Conservation (phyloP, 2,329 filamentous ascomycete genomes). For the Botrytis porri region DNA sequence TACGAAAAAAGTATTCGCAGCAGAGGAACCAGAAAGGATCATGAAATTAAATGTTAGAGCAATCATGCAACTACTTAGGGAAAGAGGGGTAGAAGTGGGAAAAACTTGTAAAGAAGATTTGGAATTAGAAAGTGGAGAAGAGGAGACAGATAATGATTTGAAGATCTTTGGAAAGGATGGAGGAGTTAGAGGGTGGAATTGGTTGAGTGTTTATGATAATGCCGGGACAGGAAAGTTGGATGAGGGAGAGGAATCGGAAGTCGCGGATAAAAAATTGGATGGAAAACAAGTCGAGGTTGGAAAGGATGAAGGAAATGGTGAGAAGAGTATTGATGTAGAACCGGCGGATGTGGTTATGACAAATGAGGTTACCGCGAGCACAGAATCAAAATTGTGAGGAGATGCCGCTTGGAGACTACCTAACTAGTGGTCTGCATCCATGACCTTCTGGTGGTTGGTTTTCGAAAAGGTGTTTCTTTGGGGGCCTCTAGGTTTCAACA, state of each 20-base stretch:
- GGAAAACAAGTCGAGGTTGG: constrained; percentile 9
- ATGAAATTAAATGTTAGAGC: constrained; percentile 59
- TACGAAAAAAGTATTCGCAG: constrained; percentile 55
- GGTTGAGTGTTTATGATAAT: constrained; percentile 27
- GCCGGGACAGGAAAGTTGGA: constrained; percentile 11
- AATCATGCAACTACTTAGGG: constrained; percentile 54
- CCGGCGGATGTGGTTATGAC: constrained; percentile 28
- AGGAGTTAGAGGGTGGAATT: constrained; percentile 36
- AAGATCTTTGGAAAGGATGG: constrained; percentile 30
- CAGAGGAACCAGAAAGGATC: constrained; percentile 56
- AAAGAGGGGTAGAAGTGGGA: constrained; percentile 48
- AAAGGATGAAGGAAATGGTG: constrained; percentile 8
- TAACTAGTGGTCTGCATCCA: neutral
- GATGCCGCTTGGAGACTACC: neutral
- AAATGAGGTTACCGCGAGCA: constrained; percentile 19
- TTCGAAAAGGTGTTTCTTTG: neutral
- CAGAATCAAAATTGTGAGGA: neutral
- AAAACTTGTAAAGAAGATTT: constrained; percentile 44
- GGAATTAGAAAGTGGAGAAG: constrained; percentile 36
- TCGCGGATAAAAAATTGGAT: neutral
- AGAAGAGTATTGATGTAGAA: constrained; percentile 14
- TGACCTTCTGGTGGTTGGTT: neutral
- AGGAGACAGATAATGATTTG: constrained; percentile 28
- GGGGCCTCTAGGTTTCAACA: neutral
- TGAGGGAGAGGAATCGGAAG: constrained; percentile 23